These are phyloP conservation scores for Aspergillus ostianus DNA, from an alignment of 495 filamentous ascomycete genomes.

Conservation along the genomic window DNA sequence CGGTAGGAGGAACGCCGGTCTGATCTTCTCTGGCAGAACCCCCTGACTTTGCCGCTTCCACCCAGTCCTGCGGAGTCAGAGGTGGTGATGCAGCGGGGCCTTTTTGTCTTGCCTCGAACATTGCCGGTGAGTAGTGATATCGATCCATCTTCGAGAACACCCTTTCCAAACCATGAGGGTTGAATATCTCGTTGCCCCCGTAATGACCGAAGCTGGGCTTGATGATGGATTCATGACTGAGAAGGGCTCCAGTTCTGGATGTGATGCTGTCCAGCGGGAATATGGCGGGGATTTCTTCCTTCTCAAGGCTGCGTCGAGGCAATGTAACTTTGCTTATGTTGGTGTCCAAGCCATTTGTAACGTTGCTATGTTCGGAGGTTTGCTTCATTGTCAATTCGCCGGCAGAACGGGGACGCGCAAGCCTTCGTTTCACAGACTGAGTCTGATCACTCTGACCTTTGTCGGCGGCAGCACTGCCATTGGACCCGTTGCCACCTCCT, in stretches of 20 bases:
- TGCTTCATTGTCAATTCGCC: slow-evolving; percentile 31
- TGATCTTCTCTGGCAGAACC: slow-evolving; percentile 23
- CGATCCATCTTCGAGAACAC: slow-evolving; percentile 26
- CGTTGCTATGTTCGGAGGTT: slow-evolving; percentile 30
- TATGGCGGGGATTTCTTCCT: slow-evolving; percentile 28
- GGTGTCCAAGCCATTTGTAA: slow-evolving; percentile 30
- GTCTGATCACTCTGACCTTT: slow-evolving; percentile 22
- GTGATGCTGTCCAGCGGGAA: slow-evolving; percentile 35
- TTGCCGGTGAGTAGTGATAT: slow-evolving; percentile 22
- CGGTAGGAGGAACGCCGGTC: slow-evolving; percentile 9
- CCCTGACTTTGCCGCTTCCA: slow-evolving; percentile 38
- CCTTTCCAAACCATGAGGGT: slow-evolving; percentile 19
- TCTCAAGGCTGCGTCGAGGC: slow-evolving; percentile 18
- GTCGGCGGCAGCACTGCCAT: slow-evolving; percentile 32
- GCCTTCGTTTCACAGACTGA: slow-evolving; percentile 16
- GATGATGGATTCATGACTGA: slow-evolving; percentile 27
- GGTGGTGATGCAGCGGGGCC: slow-evolving; percentile 27
- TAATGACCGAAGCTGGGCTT: slow-evolving; percentile 25
- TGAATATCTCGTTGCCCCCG: slow-evolving; percentile 22
- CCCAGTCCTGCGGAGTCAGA: slow-evolving; percentile 43
- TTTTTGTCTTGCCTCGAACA: slow-evolving; percentile 12
- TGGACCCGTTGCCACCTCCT: slow-evolving; percentile 32
- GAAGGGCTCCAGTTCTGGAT: slow-evolving; percentile 25
- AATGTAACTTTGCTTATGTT: slow-evolving; percentile 35
- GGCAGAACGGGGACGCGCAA: slow-evolving; percentile 37